Base-by-base conservation (phyloP, 148 eudicot species). In the Rhododendron kiyosumense region DNA sequence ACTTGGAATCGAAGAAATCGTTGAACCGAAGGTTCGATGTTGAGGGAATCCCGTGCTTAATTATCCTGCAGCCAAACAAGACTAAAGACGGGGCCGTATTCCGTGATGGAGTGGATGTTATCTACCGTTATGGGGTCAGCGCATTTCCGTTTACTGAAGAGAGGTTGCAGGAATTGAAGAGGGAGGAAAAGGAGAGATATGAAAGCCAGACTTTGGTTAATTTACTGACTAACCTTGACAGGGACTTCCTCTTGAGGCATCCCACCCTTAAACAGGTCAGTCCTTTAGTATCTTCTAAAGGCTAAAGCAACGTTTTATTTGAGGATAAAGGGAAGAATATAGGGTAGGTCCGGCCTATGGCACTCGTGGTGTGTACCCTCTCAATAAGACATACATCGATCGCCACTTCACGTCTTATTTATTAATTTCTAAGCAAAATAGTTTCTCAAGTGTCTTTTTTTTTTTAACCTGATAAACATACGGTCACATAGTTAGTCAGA, bases 31-130 rank as follows among this genome's bases (percentile, higher is more conserved):
- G 74, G 81, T 94, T 93, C 52, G 91, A 93, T 2, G 87, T 94
- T 0, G 97, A 94, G 84, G 95, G 89, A 22, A 91, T 94, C 36
- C 97, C 97, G 46, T 88, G 93, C 69, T 85, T 94, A 30, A 85
- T 94, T 1, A 85, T 94, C 30, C 63, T 94, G 12, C 95, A 94
- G 45, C 93, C 97, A 0, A 38, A 75, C 71, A 54, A 32, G 71
- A 20, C 20, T 11, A 54, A 87, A 9, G 90, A 87, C n/a, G 88
- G 81, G 45, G 48, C 51, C 3, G 49, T 14, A 1, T 73, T 85
- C 32, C 84, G 34, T 13, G 94, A 94, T 84, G 97, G 95, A 1
- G 95, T 92, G 76, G 94, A 92, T 28, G 87, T 93, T 24, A 85
- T 94, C 8, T 89, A 91, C 79, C 92, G 95, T 4, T 91, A 91